These are phyloP conservation scores for Gaultheria prostrata DNA, from an alignment of 148 eudicot species.

Conservation along the genomic window DNA sequence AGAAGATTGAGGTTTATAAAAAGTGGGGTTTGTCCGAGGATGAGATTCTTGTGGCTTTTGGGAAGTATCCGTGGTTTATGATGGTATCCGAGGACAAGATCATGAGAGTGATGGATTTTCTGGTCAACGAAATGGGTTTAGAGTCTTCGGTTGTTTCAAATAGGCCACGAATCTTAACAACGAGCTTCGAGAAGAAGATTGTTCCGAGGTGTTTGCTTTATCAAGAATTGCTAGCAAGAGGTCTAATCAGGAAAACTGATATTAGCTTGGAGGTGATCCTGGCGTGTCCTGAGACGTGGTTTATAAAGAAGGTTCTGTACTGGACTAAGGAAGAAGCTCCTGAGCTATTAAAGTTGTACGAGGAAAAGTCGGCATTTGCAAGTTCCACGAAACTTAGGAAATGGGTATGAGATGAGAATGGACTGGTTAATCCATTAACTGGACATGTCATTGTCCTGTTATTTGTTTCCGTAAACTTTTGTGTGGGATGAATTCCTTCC, in stretches of 20 bases:
- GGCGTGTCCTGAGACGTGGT: neutral
- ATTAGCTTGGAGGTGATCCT: neutral
- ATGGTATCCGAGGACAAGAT: slow-evolving; percentile 22
- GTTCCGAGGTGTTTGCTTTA: slow-evolving; percentile 28
- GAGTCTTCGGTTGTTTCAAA: neutral
- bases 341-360: slow-evolving; percentile 8
- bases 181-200: slow-evolving; percentile 27
- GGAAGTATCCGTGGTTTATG: slow-evolving; percentile 15
- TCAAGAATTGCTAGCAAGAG: slow-evolving; percentile 15
- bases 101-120: slow-evolving; percentile 19
- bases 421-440: neutral
- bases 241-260: slow-evolving; percentile 12
- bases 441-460: neutral
- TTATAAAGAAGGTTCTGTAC: neutral
- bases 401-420: neutral
- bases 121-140: slow-evolving; percentile 23
- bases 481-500: neutral
- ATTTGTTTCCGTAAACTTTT: neutral
- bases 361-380: neutral
- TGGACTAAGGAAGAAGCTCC: slow-evolving; percentile 10
- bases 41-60: slow-evolving; percentile 20
- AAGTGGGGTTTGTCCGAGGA: slow-evolving; percentile 30
- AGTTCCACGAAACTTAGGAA: neutral
- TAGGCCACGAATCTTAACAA: slow-evolving; percentile 8
- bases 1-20: slow-evolving; percentile 19